Evolutionary conservation across 331 rosid species (phyloP).

Genomic region (Telfairia occidentalis): DNA sequence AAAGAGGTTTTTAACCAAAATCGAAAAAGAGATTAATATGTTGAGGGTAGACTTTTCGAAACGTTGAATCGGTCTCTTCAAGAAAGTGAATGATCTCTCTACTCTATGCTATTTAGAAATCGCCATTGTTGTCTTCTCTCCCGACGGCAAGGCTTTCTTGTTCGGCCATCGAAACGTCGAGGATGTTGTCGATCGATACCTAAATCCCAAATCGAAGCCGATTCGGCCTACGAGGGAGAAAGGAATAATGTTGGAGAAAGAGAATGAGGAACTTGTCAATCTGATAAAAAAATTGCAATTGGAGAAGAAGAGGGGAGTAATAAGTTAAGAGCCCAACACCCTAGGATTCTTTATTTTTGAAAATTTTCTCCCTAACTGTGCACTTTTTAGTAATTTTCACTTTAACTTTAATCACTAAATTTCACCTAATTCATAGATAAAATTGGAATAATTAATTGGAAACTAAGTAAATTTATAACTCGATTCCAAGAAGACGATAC

Average conservation of each 20-base stretch:
- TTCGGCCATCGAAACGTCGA: conserved; percentile 29
- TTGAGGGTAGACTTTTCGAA: too few relatives aligned
- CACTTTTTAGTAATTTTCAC: too few relatives aligned
- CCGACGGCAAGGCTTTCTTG: conserved; percentile 38
- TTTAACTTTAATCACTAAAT: too few relatives aligned
- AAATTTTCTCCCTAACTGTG: too few relatives aligned
- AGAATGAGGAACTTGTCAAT: conserved; percentile 13
- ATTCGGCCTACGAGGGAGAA: neutral
- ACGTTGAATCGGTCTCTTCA: conserved; percentile 34
- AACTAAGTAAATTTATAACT: too few relatives aligned
- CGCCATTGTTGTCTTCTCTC: conserved; percentile 32
- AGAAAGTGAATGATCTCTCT: conserved; percentile 37
- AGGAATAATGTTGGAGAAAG: conserved; percentile 8
- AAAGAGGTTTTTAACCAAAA: too few relatives aligned
- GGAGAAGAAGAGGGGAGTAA: conserved; percentile 27
- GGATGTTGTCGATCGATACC: conserved; percentile 20
- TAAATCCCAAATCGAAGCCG: conserved; percentile 3
- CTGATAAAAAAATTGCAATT: conserved; percentile 10
- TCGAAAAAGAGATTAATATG: too few relatives aligned
- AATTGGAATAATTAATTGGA: too few relatives aligned
- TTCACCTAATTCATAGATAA: too few relatives aligned
- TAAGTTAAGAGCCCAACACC: too few relatives aligned
- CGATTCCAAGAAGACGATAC: too few relatives aligned
- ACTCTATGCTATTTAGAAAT: conserved; percentile 30
- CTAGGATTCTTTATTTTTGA: too few relatives aligned